These are phyloP conservation scores for Coemansia sp. DNA, from an alignment of 192 early-diverging fungal species.

Conservation along the genomic window DNA sequence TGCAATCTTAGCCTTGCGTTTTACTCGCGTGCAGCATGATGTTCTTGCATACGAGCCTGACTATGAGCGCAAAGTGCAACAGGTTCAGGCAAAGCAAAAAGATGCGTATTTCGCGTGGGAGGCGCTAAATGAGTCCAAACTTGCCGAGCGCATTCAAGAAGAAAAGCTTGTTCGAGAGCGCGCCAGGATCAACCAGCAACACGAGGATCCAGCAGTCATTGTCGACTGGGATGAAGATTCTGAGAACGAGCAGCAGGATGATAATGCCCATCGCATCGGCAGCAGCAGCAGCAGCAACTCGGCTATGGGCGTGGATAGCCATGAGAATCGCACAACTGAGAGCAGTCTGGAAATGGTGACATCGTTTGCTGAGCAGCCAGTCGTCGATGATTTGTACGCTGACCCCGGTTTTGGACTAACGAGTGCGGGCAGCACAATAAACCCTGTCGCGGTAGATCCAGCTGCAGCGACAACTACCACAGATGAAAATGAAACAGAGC, in stretches of 20 bases:
- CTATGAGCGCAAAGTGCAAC: conserved; percentile 38
- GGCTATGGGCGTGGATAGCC: not conserved
- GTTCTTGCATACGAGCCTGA: conserved; percentile 45
- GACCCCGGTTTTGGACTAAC: conserved; percentile 6
- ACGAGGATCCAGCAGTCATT: conserved; percentile 21
- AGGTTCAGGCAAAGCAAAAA: conserved; percentile 24
- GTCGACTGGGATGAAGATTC: conserved; percentile 48
- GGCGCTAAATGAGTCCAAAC: conserved; percentile 14
- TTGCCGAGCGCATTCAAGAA: conserved; percentile 9
- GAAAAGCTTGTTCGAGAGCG: conserved; percentile 14
- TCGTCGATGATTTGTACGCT: conserved; percentile 20
- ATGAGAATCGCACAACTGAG: not conserved
- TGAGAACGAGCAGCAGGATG: conserved; percentile 13
- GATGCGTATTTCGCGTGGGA: conserved; percentile 32
- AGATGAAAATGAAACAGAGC: not conserved
- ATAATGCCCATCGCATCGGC: not conserved
- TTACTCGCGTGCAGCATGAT: conserved; percentile 33
- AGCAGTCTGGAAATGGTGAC: not conserved
- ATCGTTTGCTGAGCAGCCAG: not conserved
- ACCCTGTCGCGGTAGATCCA: not conserved
- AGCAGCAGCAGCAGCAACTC: not conserved
- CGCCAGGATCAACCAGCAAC: conserved; percentile 20
- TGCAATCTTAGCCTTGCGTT: conserved; percentile 29
- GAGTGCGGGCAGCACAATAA: not conserved
- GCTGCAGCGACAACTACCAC: not conserved